A percentile compares a stretch with the other conserved stretches of the same genome.
These are phyloP conservation scores for Ceratorhiza oryzae-sativae DNA, from an alignment of 1,284 basidiomycete species.

Conservation along the genomic window DNA sequence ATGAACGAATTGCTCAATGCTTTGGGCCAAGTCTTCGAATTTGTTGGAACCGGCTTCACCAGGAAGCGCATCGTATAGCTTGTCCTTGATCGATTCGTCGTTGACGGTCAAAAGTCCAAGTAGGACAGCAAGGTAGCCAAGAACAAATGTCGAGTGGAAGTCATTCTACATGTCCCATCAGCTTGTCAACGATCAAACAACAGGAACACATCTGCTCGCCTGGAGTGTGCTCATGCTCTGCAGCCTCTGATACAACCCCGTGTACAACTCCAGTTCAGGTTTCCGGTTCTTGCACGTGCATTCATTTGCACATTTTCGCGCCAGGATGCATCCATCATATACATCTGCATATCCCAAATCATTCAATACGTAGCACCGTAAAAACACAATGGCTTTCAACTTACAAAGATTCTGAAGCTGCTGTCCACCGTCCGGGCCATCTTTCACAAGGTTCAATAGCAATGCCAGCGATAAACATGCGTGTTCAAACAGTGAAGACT, in stretches of 20 bases:
- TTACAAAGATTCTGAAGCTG: slow-evolving; percentile 59
- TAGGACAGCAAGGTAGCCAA: slow-evolving; percentile 21
- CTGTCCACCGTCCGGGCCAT: slow-evolving; percentile 57
- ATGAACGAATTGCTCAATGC: slow-evolving; percentile 33
- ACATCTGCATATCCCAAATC: slow-evolving; percentile 58
- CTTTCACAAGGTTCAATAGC: slow-evolving; percentile 74
- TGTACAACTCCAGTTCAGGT: slow-evolving; percentile 7
- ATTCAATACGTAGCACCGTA: slow-evolving; percentile 12
- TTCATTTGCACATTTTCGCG: slow-evolving; percentile 13
- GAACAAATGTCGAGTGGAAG: slow-evolving; percentile 27
- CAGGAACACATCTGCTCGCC: background rate
- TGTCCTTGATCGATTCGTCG: slow-evolving; percentile 27
- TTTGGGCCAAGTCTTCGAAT: slow-evolving; percentile 31
- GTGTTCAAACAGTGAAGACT: slow-evolving; percentile 56
- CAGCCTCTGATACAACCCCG: slow-evolving; percentile 1
- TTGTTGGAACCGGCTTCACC: slow-evolving; percentile 14
- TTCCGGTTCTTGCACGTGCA: slow-evolving; percentile 31
- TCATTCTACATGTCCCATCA: slow-evolving; percentile 8
- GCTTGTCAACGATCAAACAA: too few species aligned
- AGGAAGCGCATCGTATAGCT: slow-evolving; percentile 10
- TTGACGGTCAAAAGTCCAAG: slow-evolving; percentile 23
- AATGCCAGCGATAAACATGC: slow-evolving; percentile 73
- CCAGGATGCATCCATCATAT: slow-evolving; percentile 57
- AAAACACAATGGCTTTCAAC: slow-evolving; percentile 42
- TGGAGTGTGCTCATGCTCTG: slow-evolving; percentile 14